A percentile compares a stretch with the other conserved stretches of the same genome.
Evolutionary conservation across 1,139 yeast genomes (phyloP).

Genomic region (Komagataea norvegica): DNA sequence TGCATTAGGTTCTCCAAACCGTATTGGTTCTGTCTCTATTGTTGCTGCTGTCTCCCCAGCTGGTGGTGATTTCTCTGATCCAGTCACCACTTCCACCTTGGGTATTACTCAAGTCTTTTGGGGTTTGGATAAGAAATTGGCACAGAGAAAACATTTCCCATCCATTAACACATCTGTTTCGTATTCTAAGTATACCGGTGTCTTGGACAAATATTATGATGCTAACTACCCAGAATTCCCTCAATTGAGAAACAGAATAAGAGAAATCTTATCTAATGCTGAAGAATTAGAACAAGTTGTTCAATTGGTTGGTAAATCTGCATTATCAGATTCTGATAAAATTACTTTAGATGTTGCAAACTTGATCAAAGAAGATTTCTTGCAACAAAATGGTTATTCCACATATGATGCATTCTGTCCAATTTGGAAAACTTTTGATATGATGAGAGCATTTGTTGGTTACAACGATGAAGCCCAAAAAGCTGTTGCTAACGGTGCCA

Average conservation of each 20-base stretch:
- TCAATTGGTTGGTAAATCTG: constrained; percentile 97
- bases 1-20: constrained; percentile 93
- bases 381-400: constrained; percentile 98
- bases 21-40: constrained; percentile 95
- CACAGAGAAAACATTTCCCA: constrained; percentile 99
- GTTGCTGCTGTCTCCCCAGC: constrained; percentile 99
- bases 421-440: constrained; percentile 96
- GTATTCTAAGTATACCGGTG: constrained; percentile 90
- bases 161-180: constrained; percentile 94
- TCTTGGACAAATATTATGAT: constrained; percentile 82
- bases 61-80: constrained; percentile 99
- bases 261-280: constrained; percentile 91
- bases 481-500: constrained; percentile 90
- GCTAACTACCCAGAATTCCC: constrained; percentile 89
- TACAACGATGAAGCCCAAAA: constrained; percentile 97
- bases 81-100: constrained; percentile 95
- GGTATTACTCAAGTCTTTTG: constrained; percentile 99
- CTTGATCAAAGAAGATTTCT: constrained; percentile 92
- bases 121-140: constrained; percentile 98
- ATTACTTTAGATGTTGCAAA: constrained; percentile 91
- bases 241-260: constrained; percentile 79
- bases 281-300: constrained; percentile 99
- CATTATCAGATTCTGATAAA: constrained; percentile 93
- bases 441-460: constrained; percentile 92
- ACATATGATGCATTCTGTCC: constrained; percentile 99